These are phyloP conservation scores for Spinellus fusiger DNA, from an alignment of 192 early-diverging fungal species.

Conservation along the genomic window DNA sequence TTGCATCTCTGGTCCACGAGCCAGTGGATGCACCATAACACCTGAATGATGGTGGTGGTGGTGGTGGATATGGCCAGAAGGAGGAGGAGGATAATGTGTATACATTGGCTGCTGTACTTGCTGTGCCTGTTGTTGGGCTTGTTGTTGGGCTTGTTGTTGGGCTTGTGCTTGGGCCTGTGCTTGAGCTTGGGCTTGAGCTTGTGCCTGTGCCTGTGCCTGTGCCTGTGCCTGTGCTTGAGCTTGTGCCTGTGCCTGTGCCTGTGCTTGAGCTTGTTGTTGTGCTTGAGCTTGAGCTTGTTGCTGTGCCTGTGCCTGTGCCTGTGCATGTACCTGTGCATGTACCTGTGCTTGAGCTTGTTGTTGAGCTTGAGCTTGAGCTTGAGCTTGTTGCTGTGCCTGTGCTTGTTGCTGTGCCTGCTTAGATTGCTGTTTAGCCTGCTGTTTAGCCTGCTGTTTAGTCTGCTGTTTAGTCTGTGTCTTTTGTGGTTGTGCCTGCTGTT, in stretches of 20 bases:
- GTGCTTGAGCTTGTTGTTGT: neutral
- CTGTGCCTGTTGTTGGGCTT: neutral
- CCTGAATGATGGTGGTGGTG: neutral
- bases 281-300: neutral
- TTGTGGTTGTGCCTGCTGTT: neutral
- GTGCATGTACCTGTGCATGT: neutral
- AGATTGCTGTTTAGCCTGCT: neutral
- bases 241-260: neutral
- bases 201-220: neutral
- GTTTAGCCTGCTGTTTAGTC: neutral
- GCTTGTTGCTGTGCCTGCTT: too few relatives aligned
- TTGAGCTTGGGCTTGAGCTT: neutral
- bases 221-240: neutral
- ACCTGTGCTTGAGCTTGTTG: neutral
- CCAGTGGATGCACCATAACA: conserved; percentile 18
- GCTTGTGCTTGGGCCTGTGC: neutral
- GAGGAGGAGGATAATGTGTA: neutral
- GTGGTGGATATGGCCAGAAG: neutral
- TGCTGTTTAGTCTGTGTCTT: neutral
- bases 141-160: neutral
- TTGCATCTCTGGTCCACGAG: conserved; percentile 1
- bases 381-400: neutral
- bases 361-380: neutral
- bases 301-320: neutral
- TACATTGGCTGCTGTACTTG: neutral